Conservation (phyloP, 2,329 filamentous ascomycete species). For the Alternaria dauci region DNA sequence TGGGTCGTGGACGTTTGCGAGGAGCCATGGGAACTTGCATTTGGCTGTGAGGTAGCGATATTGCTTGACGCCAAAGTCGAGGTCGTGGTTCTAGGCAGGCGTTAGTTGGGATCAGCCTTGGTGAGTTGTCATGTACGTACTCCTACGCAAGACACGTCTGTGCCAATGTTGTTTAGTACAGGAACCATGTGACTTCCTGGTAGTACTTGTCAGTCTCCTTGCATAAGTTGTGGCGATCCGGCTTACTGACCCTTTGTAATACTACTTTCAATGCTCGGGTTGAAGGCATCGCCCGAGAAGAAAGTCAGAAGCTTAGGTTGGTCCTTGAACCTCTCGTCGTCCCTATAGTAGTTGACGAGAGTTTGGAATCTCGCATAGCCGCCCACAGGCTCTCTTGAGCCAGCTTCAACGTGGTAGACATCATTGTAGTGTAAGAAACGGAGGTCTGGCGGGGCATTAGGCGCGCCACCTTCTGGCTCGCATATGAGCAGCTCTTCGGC, state of each 20-base stretch:
- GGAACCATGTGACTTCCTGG: conserved; percentile 85
- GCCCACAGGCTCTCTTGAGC: conserved; percentile 81
- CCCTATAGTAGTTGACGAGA: conserved; percentile 76
- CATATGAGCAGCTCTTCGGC: conserved; percentile 52
- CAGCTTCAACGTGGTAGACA: conserved; percentile 85
- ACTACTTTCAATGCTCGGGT: conserved; percentile 86
- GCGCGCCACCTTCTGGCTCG: conserved; percentile 53
- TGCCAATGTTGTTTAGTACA: conserved; percentile 78
- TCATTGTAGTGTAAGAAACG: conserved; percentile 93
- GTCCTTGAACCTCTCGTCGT: conserved; percentile 65
- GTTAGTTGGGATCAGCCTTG: conserved; percentile 21
- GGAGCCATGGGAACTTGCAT: conserved; percentile 87
- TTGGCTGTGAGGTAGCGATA: conserved; percentile 75
- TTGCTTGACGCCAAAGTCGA: conserved; percentile 88
- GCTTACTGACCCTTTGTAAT: conserved; percentile 76
- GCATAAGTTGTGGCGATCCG: not conserved
- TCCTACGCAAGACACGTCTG: conserved; percentile 82
- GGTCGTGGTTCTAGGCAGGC: conserved; percentile 76
- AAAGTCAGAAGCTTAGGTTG: conserved; percentile 76
- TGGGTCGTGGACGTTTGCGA: conserved; percentile 87
- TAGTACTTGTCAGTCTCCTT: not conserved
- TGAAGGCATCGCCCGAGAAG: conserved; percentile 93
- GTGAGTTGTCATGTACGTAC: conserved; percentile 58
- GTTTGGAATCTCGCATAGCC: conserved; percentile 83
- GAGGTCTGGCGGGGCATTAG: conserved; percentile 69